A percentile compares a stretch with the other conserved stretches of the same genome.
Conservation (phyloP, 108 stramenopile species). For the Craspedostauros australis region DNA sequence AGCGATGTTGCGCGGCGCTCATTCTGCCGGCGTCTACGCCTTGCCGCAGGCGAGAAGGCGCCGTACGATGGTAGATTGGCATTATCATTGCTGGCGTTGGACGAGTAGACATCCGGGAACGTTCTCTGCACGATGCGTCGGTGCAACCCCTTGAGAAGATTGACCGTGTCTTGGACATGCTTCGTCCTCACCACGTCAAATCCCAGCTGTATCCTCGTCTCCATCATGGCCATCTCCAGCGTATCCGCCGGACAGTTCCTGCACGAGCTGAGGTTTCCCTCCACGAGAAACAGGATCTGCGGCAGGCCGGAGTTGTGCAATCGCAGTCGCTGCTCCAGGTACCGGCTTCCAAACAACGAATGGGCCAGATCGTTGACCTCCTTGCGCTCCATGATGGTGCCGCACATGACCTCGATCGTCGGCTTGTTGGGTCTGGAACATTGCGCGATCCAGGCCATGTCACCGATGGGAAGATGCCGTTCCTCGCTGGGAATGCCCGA, state of each 20-base stretch:
- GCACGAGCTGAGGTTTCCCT: conserved; percentile 22
- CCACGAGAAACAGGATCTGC: conserved; percentile 52
- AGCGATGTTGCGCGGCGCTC: conserved; percentile 22
- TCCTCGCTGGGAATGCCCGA: conserved; percentile 43
- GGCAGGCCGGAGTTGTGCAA: conserved; percentile 38
- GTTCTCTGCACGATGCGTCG: conserved; percentile 46
- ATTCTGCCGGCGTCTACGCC: conserved; percentile 1
- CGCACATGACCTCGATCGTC: conserved; percentile 38
- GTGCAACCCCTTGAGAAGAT: conserved; percentile 44
- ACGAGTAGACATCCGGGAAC: conserved; percentile 36
- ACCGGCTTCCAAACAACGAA: conserved; percentile 43
- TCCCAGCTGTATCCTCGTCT: conserved; percentile 37
- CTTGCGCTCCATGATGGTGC: conserved; percentile 61
- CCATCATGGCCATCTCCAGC: conserved; percentile 45
- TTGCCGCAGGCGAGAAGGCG: background rate
- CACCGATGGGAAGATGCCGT: conserved; percentile 52
- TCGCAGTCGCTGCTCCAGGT: conserved; percentile 52
- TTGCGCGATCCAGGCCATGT: conserved; percentile 61
- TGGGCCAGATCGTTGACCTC: conserved; percentile 29
- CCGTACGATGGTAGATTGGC: background rate
- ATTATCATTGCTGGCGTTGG: conserved; percentile 9
- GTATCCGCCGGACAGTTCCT: conserved; percentile 33
- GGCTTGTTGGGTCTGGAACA: background rate
- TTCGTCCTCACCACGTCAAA: conserved; percentile 42
- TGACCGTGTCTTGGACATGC: conserved; percentile 40